Percentiles rank a stretch among this genome's conserved stretches.
Conservation (phyloP, 1,139 yeast genomes). For the Blastobotrys capitulatus region DNA sequence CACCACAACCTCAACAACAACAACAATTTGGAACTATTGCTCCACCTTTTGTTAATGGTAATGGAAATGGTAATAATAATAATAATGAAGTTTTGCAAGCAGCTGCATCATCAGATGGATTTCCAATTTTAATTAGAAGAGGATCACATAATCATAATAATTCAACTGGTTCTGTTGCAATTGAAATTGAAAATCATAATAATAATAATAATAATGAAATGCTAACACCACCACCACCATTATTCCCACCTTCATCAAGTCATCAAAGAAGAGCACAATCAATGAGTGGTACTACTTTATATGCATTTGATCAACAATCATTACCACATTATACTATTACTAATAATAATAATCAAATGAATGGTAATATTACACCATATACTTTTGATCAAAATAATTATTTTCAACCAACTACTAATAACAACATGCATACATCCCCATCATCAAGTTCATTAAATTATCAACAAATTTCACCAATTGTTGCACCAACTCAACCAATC, state of each 20-base stretch:
- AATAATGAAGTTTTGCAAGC: slow-evolving; percentile 25
- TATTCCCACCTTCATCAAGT: neutral
- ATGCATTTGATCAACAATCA: neutral
- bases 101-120: slow-evolving; percentile 39
- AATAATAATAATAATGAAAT: no score
- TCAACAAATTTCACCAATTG: neutral
- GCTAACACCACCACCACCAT: neutral
- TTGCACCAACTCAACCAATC: neutral
- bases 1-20: neutral
- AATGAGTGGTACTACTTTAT: slow-evolving; percentile 4
- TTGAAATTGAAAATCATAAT: no score
- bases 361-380: neutral
- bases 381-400: slow-evolving; percentile 1
- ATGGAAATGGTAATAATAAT: neutral
- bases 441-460: neutral
- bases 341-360: neutral
- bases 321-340: neutral
- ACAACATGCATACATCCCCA: neutral
- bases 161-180: neutral
- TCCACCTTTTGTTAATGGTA: no score
- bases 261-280: slow-evolving; percentile 7
- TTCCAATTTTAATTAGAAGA: slow-evolving; percentile 36
- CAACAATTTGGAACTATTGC: no score
- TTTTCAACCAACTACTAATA: neutral
- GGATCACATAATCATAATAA: slow-evolving; percentile 16